Conservation (phyloP, 805 yeast species). For the Ogataea ramenticola region DNA sequence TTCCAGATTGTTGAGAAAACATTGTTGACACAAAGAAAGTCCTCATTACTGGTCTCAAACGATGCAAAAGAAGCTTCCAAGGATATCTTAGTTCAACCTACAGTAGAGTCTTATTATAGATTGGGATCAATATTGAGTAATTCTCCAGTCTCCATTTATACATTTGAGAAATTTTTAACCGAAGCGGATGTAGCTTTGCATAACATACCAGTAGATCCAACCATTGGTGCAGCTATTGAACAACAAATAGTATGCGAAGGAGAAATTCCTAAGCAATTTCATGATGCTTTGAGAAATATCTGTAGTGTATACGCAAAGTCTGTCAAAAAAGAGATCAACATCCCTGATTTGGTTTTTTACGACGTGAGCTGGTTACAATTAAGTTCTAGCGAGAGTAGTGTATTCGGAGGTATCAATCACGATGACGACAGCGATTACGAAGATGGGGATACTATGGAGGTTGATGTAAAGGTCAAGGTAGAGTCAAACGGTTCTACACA, state of each 20-base stretch:
- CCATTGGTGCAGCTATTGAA: slow-evolving; percentile 43
- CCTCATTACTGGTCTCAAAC: not conserved
- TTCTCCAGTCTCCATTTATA: slow-evolving; percentile 48
- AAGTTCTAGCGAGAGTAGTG: slow-evolving; percentile 4
- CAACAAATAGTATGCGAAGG: slow-evolving; percentile 59
- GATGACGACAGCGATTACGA: slow-evolving; percentile 10
- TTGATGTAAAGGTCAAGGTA: not conserved
- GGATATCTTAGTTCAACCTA: slow-evolving; percentile 30
- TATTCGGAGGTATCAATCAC: not conserved
- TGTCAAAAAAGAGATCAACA: slow-evolving; percentile 37
- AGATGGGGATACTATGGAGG: not conserved
- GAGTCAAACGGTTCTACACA: not conserved
- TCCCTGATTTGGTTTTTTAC: slow-evolving; percentile 52
- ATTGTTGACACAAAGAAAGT: not conserved
- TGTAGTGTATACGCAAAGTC: slow-evolving; percentile 39
- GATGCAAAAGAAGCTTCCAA: slow-evolving; percentile 3
- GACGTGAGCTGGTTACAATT: slow-evolving; percentile 56
- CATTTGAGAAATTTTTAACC: slow-evolving; percentile 54
- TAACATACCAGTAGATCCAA: slow-evolving; percentile 29
- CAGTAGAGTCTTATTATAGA: slow-evolving; percentile 45
- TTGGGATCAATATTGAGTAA: slow-evolving; percentile 39
- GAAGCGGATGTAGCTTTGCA: slow-evolving; percentile 43
- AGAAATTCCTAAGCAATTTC: slow-evolving; percentile 34
- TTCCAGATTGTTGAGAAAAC: slow-evolving; percentile 20
- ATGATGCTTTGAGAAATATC: slow-evolving; percentile 33